Conservation (phyloP, 148 eudicot genomes). For the Fallopia convolvulus region DNA sequence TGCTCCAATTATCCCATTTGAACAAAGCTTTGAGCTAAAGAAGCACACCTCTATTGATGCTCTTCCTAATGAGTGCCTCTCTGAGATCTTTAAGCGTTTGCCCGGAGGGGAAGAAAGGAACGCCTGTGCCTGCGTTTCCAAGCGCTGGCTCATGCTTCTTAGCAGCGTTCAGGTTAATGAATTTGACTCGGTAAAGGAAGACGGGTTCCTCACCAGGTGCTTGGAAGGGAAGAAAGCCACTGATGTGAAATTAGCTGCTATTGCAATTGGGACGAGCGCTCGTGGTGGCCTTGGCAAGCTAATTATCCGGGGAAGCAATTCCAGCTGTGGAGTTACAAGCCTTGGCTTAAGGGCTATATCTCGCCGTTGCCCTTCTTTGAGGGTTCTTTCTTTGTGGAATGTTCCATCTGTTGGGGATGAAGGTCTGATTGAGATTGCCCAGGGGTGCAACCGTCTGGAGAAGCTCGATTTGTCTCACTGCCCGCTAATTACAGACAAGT, state of each 20-base stretch:
- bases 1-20: constrained; percentile 41
- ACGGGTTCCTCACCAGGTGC: constrained; percentile 65
- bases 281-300: constrained; percentile 88
- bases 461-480: constrained; percentile 68
- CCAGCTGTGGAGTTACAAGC: constrained; percentile 48
- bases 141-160: constrained; percentile 74
- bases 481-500: constrained; percentile 57
- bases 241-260: constrained; percentile 86
- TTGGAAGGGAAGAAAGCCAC: constrained; percentile 91
- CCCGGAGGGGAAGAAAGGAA: constrained; percentile 64
- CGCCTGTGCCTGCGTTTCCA: constrained; percentile 59
- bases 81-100: constrained; percentile 72
- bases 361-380: constrained; percentile 69
- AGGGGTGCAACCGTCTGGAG: constrained; percentile 49
- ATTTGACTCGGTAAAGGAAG: constrained; percentile 26
- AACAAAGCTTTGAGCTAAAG: constrained; percentile 24
- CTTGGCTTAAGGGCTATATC: constrained; percentile 70
- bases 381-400: constrained; percentile 63
- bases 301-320: constrained; percentile 44
- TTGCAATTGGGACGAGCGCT: constrained; percentile 57
- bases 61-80: constrained; percentile 85
- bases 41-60: constrained; percentile 51
- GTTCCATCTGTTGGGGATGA: constrained; percentile 63
- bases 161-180: constrained; percentile 51
- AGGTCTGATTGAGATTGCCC: constrained; percentile 72